These are phyloP conservation scores for Fusarium udum DNA, from an alignment of 2,329 filamentous ascomycete species.

Conservation along the genomic window DNA sequence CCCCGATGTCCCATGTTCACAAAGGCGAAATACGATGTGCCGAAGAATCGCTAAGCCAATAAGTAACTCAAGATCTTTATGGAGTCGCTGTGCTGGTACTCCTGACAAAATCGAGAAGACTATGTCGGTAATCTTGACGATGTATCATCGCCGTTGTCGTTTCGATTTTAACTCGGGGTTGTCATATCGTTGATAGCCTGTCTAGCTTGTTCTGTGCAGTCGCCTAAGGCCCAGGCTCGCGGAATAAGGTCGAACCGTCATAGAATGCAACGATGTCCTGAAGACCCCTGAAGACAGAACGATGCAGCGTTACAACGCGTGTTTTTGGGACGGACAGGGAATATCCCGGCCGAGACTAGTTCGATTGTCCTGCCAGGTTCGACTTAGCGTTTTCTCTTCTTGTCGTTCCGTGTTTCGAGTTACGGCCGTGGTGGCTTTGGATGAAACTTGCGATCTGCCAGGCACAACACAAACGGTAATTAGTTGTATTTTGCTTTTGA, in stretches of 20 bases:
- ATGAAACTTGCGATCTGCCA: slow-evolving; percentile 22
- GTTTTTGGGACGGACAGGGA: background rate
- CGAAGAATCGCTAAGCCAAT: background rate
- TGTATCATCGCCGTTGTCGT: slow-evolving; percentile 4
- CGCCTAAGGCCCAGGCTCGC: slow-evolving; percentile 5
- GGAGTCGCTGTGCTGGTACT: background rate
- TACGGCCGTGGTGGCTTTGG: slow-evolving; percentile 30
- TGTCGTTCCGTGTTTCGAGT: slow-evolving; percentile 38
- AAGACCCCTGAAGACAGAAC: slow-evolving; percentile 11
- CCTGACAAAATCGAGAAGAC: background rate
- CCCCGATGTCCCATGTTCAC: background rate
- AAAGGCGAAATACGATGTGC: background rate
- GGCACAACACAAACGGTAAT: slow-evolving; percentile 7
- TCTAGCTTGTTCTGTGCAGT: background rate
- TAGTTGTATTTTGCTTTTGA: slow-evolving; percentile 8
- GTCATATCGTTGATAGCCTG: background rate
- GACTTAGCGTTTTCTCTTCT: slow-evolving; percentile 23
- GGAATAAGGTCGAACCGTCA: slow-evolving; percentile 7
- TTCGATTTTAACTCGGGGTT: slow-evolving; percentile 12
- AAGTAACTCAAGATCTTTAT: background rate
- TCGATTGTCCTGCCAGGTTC: background rate
- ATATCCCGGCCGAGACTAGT: background rate
- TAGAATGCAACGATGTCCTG: slow-evolving; percentile 6
- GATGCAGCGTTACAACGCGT: slow-evolving; percentile 16
- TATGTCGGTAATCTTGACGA: slow-evolving; percentile 7